Conservation (phyloP, 345 rosid genomes). For the Triadica sebifera region DNA sequence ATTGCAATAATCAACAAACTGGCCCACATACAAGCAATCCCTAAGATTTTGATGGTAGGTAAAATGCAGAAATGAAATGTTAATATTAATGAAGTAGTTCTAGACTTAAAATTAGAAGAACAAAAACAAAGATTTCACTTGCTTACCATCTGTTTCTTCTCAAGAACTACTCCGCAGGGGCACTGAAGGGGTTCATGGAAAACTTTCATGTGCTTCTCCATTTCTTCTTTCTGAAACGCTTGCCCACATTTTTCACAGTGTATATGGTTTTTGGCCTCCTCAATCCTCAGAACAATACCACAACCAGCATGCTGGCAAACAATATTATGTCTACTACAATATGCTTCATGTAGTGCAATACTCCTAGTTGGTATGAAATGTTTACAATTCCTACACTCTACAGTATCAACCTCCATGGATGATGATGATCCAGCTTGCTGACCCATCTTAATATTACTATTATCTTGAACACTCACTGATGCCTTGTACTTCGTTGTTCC, state of each 20-base stretch:
- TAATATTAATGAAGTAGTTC: neutral
- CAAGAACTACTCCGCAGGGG: slow-evolving; percentile 74
- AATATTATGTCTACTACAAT: slow-evolving; percentile 77
- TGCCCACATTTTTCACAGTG: slow-evolving; percentile 89
- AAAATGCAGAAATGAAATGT: neutral
- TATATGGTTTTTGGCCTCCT: slow-evolving; percentile 67
- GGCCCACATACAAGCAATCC: neutral
- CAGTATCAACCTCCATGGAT: slow-evolving; percentile 56
- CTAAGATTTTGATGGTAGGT: neutral
- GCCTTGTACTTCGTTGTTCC: slow-evolving; percentile 63
- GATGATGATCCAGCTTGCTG: slow-evolving; percentile 56
- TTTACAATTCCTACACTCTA: slow-evolving; percentile 86
- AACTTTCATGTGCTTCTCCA: slow-evolving; percentile 90
- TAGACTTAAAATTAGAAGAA: neutral
- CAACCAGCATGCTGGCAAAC: slow-evolving; percentile 70
- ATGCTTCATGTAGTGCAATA: slow-evolving; percentile 79
- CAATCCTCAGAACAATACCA: slow-evolving; percentile 69
- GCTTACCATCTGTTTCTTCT: slow-evolving; percentile 85
- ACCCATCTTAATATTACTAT: slow-evolving; percentile 43
- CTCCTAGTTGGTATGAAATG: slow-evolving; percentile 79
- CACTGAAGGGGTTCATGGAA: slow-evolving; percentile 82
- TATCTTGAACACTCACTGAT: slow-evolving; percentile 52
- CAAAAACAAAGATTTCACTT: neutral
- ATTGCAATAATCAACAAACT: neutral
- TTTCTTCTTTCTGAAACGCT: slow-evolving; percentile 70